Conservation (phyloP, 2,329 filamentous ascomycete genomes). For the Myriosclerotinia duriaeana region DNA sequence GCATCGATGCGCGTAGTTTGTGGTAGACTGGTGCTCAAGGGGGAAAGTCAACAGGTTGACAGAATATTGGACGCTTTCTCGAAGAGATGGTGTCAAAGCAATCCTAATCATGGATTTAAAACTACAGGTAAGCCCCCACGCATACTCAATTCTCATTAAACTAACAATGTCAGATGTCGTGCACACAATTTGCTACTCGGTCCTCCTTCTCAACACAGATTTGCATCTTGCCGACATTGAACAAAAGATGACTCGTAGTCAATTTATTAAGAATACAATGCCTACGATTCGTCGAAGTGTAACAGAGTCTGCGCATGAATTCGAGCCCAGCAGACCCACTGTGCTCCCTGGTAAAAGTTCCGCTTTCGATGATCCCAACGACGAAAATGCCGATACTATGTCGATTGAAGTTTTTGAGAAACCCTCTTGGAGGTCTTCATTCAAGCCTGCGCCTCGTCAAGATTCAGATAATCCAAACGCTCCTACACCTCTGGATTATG, state of each 20-base stretch:
- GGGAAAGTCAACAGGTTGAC: constrained; percentile 95
- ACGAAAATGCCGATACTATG: constrained; percentile 23
- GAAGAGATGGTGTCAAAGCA: constrained; percentile 88
- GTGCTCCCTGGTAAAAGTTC: constrained; percentile 48
- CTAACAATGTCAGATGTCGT: constrained; percentile 68
- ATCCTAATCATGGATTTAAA: constrained; percentile 90
- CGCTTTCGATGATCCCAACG: constrained; percentile 30
- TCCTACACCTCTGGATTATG: constrained; percentile 41
- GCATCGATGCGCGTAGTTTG: constrained; percentile 78
- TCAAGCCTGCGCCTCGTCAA: constrained; percentile 36
- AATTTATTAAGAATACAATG: constrained; percentile 96
- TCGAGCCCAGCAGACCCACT: constrained; percentile 53
- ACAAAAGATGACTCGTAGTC: constrained; percentile 89
- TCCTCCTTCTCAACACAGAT: constrained; percentile 94
- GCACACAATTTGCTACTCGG: constrained; percentile 94
- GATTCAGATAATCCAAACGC: constrained; percentile 44
- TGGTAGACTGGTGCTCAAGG: constrained; percentile 75
- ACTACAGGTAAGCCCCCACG: constrained; percentile 61
- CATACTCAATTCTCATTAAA: not conserved
- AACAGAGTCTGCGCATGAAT: constrained; percentile 68
- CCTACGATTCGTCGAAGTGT: constrained; percentile 79
- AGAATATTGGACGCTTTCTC: constrained; percentile 89
- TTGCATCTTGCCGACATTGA: constrained; percentile 93
- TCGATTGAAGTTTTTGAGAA: constrained; percentile 39
- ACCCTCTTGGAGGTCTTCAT: constrained; percentile 40